These are phyloP conservation scores for Sphagnurus paluster DNA, from an alignment of 1,284 basidiomycete genomes.

Conservation along the genomic window DNA sequence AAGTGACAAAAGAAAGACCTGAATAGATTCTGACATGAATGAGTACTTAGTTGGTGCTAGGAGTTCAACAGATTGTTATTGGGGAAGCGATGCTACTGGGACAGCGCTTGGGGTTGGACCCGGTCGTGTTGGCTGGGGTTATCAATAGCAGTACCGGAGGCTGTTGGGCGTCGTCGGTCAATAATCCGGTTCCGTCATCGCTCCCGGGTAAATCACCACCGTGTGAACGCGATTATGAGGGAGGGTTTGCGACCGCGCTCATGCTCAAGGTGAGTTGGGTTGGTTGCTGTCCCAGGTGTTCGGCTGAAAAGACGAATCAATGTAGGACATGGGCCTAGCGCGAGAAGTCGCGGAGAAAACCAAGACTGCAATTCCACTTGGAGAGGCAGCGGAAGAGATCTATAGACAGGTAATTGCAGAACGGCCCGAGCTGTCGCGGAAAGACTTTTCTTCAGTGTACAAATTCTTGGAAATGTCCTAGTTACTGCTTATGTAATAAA, in stretches of 20 bases:
- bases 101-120: conserved; percentile 72
- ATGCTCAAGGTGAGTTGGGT: conserved; percentile 73
- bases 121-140: conserved; percentile 74
- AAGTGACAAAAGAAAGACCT: conserved; percentile 1
- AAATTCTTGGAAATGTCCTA: conserved; percentile 45
- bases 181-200: conserved; percentile 84
- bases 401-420: conserved; percentile 56
- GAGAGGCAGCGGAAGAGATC: conserved; percentile 57
- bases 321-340: conserved; percentile 80
- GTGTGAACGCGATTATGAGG: conserved; percentile 81
- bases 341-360: conserved; percentile 54
- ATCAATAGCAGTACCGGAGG: conserved; percentile 83
- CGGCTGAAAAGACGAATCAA: conserved; percentile 11
- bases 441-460: conserved; percentile 84
- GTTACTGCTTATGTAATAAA: conserved; percentile 9
- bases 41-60: conserved; percentile 65
- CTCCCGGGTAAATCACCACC: conserved; percentile 74
- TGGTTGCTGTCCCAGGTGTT: background rate
- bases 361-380: conserved; percentile 63
- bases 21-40: background rate
- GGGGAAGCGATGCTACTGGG: conserved; percentile 88
- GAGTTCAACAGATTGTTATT: conserved; percentile 77
- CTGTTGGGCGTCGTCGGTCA: conserved; percentile 84
- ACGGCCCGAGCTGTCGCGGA: conserved; percentile 58
- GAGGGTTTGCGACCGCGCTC: conserved; percentile 79